Conservation (phyloP, 225 moss, liverwort and hornwort genomes). For the Thuidium tamariscinum region DNA sequence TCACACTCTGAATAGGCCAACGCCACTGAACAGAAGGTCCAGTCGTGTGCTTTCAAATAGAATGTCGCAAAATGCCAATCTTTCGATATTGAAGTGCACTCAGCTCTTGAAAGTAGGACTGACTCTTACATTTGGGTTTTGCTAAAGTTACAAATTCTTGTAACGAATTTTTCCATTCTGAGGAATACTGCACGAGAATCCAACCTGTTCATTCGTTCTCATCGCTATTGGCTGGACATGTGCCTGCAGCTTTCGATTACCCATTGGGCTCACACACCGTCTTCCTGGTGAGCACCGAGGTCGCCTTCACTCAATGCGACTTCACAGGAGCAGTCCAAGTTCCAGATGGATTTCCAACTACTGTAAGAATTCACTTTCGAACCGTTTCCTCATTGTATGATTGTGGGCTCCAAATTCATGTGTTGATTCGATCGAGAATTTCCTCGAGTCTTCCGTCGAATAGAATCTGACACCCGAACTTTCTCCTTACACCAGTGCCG, state of each 20-base stretch:
- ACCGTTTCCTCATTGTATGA: not conserved
- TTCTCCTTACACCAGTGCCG: not conserved
- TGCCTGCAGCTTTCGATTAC: constrained; percentile 13
- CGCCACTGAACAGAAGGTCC: too few relatives aligned
- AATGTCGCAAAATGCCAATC: not conserved
- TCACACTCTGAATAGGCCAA: too few relatives aligned
- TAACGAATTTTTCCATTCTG: too few relatives aligned
- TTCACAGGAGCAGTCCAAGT: not conserved
- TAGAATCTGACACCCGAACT: not conserved
- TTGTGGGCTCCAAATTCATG: not conserved
- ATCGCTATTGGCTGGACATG: too few relatives aligned
- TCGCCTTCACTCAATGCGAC: constrained; percentile 1
- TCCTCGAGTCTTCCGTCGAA: not conserved
- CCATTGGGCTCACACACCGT: constrained; percentile 12
- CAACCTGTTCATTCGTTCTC: not conserved
- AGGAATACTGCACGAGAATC: too few relatives aligned
- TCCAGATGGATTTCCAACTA: constrained; percentile 12
- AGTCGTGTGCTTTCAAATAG: not conserved
- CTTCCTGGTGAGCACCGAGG: not conserved
- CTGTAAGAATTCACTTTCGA: not conserved
- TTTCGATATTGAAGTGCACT: not conserved
- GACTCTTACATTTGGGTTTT: not conserved
- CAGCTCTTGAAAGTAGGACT: not conserved
- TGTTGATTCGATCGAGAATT: not conserved
- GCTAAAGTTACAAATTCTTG: not conserved